Conservation (phyloP, 192 early-diverging fungal species). For the Linnemannia hyalina region DNA sequence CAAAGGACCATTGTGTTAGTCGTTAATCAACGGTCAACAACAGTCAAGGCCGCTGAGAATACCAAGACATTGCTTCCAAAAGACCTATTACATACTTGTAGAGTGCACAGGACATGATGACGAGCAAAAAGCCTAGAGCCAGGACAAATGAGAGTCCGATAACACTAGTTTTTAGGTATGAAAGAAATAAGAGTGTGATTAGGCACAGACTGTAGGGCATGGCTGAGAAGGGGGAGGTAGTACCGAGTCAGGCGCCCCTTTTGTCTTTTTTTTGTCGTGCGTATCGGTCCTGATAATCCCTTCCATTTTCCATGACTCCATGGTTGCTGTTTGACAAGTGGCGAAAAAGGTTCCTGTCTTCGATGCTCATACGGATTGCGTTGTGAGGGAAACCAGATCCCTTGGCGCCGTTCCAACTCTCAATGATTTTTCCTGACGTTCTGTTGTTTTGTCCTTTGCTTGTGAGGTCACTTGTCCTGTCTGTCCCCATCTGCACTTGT, state of each 20-base stretch:
- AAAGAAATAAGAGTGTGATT: background rate
- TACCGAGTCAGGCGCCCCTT: background rate
- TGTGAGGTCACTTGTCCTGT: background rate
- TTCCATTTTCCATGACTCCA: background rate
- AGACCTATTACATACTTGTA: constrained; percentile 72
- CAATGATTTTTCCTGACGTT: background rate
- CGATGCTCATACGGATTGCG: background rate
- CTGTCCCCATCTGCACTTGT: constrained; percentile 26
- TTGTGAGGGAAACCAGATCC: background rate
- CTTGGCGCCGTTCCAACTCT: background rate
- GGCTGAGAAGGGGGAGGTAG: background rate
- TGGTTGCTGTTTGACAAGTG: background rate
- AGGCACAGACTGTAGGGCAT: background rate
- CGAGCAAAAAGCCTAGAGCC: constrained; percentile 91
- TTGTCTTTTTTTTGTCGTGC: background rate
- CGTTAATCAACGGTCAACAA: background rate
- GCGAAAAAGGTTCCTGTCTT: background rate
- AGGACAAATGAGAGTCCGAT: constrained; percentile 93
- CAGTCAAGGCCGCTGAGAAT: background rate
- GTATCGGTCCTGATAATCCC: background rate
- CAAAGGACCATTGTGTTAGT: background rate
- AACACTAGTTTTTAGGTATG: constrained; percentile 61
- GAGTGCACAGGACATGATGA: constrained; percentile 95
- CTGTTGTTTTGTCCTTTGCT: background rate
- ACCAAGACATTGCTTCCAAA: background rate